phyloP scores from a whole-genome alignment of 768 basidiomycete species.

The Hygrocybe coccinea region DNA sequence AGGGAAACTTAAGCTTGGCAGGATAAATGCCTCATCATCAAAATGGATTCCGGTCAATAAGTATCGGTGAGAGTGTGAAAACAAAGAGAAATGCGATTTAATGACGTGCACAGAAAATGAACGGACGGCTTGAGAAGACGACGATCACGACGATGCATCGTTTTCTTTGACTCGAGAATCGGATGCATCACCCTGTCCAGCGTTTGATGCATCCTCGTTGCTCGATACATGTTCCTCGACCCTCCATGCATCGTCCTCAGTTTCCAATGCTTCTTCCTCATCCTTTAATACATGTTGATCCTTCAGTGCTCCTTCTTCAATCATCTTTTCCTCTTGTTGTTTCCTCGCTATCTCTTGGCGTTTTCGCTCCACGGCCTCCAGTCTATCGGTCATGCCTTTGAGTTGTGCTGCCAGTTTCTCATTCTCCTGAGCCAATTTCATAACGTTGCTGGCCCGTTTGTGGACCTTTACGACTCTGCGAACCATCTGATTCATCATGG shows the following conservation, averaged over 20 bases:
- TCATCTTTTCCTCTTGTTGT: constrained; percentile 16
- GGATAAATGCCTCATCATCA: too few relatives aligned
- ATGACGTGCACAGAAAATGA: background rate
- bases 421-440: constrained; percentile 74
- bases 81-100: background rate
- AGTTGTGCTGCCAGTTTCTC: constrained; percentile 73
- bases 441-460: constrained; percentile 73
- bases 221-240: constrained; percentile 12
- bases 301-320: constrained; percentile 4
- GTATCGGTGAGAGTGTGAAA: background rate
- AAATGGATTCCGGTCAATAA: too few relatives aligned
- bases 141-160: background rate
- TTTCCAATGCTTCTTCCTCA: background rate
- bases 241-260: too few relatives aligned
- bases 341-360: constrained; percentile 44
- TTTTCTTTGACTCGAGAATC: background rate
- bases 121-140: background rate
- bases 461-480: constrained; percentile 47
- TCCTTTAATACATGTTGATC: background rate
- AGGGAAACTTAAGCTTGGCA: too few relatives aligned
- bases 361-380: constrained; percentile 69
- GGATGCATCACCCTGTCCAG: background rate
- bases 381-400: constrained; percentile 65
- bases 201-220: background rate
- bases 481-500: constrained; percentile 17